Conservation (phyloP, 768 basidiomycete species). For the Lactarius hatsudake region DNA sequence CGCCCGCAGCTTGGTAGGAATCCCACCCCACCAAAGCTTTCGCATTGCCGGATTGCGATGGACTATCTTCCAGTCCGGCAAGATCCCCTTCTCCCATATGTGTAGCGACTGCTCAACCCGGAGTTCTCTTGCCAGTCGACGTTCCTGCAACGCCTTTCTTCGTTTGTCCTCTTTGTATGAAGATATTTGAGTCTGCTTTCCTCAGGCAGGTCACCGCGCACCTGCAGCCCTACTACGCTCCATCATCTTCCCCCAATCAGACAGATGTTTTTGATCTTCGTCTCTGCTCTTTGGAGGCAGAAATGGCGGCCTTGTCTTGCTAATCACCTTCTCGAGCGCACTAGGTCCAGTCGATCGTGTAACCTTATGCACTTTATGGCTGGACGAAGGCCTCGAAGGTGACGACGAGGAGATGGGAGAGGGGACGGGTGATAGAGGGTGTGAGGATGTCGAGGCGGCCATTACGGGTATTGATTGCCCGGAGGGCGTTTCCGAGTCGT, state of each 20-base stretch:
- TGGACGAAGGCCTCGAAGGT: constrained; percentile 28
- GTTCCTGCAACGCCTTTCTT: constrained; percentile 57
- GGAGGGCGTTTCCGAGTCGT: background rate
- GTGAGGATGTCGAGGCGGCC: constrained; percentile 28
- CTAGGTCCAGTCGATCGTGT: constrained; percentile 65
- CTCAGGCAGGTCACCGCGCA: constrained; percentile 35
- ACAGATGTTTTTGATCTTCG: constrained; percentile 82
- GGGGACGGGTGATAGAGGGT: constrained; percentile 35
- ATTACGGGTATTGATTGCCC: background rate
- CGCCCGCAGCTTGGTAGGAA: constrained; percentile 78
- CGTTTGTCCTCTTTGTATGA: constrained; percentile 62
- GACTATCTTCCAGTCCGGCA: constrained; percentile 81
- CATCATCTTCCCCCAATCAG: constrained; percentile 89
- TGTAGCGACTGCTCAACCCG: constrained; percentile 66
- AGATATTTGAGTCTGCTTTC: constrained; percentile 3
- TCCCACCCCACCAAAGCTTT: constrained; percentile 84
- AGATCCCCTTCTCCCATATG: constrained; percentile 74
- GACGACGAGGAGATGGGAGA: constrained; percentile 33
- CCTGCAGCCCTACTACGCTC: constrained; percentile 71
- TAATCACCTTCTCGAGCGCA: constrained; percentile 72
- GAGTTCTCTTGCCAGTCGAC: constrained; percentile 60
- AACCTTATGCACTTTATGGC: constrained; percentile 38
- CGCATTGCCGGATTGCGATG: constrained; percentile 61
- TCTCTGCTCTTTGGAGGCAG: constrained; percentile 77
- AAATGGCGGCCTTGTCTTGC: constrained; percentile 78